These are phyloP conservation scores for Phytophthora europaea DNA, from an alignment of 352 stramenopile genomes.

Conservation along the genomic window DNA sequence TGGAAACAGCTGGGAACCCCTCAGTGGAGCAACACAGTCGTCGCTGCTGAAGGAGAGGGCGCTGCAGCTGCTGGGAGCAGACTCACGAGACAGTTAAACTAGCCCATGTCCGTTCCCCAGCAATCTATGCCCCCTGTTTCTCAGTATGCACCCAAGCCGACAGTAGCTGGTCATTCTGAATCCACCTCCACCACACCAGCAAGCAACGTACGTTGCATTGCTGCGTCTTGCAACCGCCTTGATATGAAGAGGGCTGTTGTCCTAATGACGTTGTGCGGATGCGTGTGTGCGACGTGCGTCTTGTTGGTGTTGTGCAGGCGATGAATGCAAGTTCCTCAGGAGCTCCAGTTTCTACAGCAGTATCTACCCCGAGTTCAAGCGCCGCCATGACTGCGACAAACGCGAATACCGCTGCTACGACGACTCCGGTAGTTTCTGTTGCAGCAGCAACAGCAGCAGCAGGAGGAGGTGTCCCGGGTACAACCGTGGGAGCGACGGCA, in stretches of 20 bases:
- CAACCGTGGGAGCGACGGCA: conserved; percentile 30
- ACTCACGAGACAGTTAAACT: conserved; percentile 17
- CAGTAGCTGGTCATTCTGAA: conserved; percentile 48
- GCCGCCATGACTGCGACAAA: conserved; percentile 28
- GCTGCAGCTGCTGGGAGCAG: conserved; percentile 5
- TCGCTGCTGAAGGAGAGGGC: conserved; percentile 14
- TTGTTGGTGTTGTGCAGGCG: conserved; percentile 24
- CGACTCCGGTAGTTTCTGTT: not conserved
- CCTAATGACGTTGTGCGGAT: conserved; percentile 10
- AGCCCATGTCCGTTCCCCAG: conserved; percentile 70
- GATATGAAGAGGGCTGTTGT: conserved; percentile 2
- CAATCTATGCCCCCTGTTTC: conserved; percentile 81
- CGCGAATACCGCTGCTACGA: conserved; percentile 7
- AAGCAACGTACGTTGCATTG: conserved; percentile 40
- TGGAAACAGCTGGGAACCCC: conserved; percentile 11
- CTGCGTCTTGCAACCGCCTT: not conserved
- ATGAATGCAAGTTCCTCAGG: conserved; percentile 39
- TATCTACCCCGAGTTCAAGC: conserved; percentile 26
- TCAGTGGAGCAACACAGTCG: conserved; percentile 8
- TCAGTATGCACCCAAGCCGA: conserved; percentile 70
- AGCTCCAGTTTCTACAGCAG: conserved; percentile 27
- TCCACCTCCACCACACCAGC: conserved; percentile 38
- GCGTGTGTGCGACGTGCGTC: not conserved
- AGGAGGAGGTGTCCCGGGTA: conserved; percentile 5
- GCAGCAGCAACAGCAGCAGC: not conserved